phyloP scores from a whole-genome alignment of 352 stramenopile species.

The Phytophthora agathidicida region DNA sequence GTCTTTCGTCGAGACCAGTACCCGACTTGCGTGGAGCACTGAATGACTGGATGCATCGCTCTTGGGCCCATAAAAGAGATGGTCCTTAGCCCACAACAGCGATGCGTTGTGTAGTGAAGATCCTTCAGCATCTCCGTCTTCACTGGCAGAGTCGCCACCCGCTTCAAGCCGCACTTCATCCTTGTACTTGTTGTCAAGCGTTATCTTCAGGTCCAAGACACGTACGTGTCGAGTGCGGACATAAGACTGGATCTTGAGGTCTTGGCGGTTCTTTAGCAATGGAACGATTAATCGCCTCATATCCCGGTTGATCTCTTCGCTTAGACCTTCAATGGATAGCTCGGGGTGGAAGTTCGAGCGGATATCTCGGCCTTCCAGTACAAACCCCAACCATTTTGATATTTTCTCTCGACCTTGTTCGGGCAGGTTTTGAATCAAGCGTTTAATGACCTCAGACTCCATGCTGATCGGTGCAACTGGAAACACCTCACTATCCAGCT shows the following conservation, averaged over 20 bases:
- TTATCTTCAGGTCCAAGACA: conserved; percentile 72
- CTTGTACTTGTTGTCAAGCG: conserved; percentile 61
- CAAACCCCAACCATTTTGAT: conserved; percentile 74
- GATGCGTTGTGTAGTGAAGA: conserved; percentile 5
- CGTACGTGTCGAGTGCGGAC: conserved; percentile 68
- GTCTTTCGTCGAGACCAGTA: conserved; percentile 44
- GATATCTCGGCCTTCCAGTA: conserved; percentile 75
- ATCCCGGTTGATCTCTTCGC: conserved; percentile 62
- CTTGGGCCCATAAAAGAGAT: conserved; percentile 76
- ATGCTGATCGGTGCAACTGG: conserved; percentile 72
- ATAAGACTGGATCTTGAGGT: conserved; percentile 70
- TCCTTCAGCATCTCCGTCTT: conserved; percentile 14
- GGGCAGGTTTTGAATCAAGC: conserved; percentile 67
- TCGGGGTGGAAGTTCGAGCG: conserved; percentile 75
- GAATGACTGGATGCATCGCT: conserved; percentile 59
- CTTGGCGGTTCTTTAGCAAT: conserved; percentile 69
- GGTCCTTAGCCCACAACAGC: conserved; percentile 57
- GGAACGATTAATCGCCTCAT: conserved; percentile 77
- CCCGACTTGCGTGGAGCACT: conserved; percentile 59
- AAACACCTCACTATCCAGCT: conserved; percentile 70
- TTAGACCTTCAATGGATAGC: conserved; percentile 72
- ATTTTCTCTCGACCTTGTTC: conserved; percentile 70
- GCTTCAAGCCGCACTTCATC: conserved; percentile 64
- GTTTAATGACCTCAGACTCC: conserved; percentile 78
- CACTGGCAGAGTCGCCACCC: conserved; percentile 11